Base-by-base conservation (phyloP, 106 monocot species). In the Hemerocallis citrina region DNA sequence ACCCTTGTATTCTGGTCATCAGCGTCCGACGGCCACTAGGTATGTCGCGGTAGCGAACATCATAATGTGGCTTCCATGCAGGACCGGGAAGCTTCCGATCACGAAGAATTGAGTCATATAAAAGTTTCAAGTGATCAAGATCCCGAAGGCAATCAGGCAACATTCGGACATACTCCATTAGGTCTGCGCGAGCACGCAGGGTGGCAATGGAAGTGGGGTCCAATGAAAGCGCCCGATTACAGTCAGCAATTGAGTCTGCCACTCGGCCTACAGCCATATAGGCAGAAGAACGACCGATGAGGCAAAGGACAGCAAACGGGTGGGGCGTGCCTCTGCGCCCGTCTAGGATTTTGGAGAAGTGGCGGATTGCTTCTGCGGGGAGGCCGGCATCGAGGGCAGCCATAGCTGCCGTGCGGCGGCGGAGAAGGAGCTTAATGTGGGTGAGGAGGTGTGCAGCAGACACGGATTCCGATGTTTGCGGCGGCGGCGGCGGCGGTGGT, bases 261-360 rank as follows among this genome's bases (percentile, higher is more conserved):
- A 79, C 19, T 1, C 86, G 74, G 4, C 84, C 87, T 0, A 72
- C 78, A 35, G 72, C 73, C 8, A 75, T 67, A 61, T 81, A 81
- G 0, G 96, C 96, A 1, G 84, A 65, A 1, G 91, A 78, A 4
- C 96, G 90, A 54, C 84, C 81, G 6, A 98, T 50, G 50, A 91
- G 58, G 74, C 96, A 98, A 12, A 28, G 30, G 9, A 87, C 67
- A 0, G 91, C 87, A 79, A 98, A 98, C 12, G 83, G 24, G 36
- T 68, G 65, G 0, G 91, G 90, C 5, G 74, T 63, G 25, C 80
- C 70, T 3, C 87, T 73, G 4, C 91, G 78, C 3, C 74, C 65
- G 30, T 91, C 91, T 29, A 98, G 78, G 64, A 98, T 76, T 58
- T 98, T 98, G 32, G 91, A 73, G 79, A 91, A 91, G 62, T 98